A percentile compares a stretch with the other conserved stretches of the same genome.
phyloP scores from a whole-genome alignment of 1,139 yeast species.

The Suhomyces ambrosiae region DNA sequence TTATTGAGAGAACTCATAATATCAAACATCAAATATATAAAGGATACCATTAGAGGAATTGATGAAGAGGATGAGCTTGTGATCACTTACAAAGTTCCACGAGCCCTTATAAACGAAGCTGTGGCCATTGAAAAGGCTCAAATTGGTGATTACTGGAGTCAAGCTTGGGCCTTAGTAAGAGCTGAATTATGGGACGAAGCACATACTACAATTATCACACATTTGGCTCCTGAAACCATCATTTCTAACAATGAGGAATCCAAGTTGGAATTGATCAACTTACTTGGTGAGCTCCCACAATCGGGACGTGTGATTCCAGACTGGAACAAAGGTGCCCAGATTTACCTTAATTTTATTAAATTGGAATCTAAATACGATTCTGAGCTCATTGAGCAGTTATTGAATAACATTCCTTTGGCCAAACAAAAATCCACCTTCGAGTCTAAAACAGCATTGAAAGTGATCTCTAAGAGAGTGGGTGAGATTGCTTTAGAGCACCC shows the following conservation, averaged over 20 bases:
- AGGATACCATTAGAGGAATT: conserved; percentile 22
- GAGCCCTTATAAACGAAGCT: conserved; percentile 50
- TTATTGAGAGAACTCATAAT: conserved; percentile 50
- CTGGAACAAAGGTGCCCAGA: conserved; percentile 66
- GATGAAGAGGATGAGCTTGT: conserved; percentile 38
- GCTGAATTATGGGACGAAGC: conserved; percentile 68
- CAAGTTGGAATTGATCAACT: conserved; percentile 29
- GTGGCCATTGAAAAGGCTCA: conserved; percentile 47
- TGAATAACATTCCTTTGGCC: conserved; percentile 48
- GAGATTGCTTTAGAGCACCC: conserved; percentile 34
- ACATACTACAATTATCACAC: conserved; percentile 53
- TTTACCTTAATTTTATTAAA: conserved; percentile 51
- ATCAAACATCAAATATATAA: conserved; percentile 46
- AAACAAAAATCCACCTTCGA: conserved; percentile 30
- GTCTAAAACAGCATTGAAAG: conserved; percentile 48
- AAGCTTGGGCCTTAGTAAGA: conserved; percentile 61
- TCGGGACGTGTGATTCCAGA: conserved; percentile 40
- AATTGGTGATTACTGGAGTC: conserved; percentile 55
- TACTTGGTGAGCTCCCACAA: conserved; percentile 53
- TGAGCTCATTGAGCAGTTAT: conserved; percentile 27
- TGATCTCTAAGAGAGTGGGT: conserved; percentile 55
- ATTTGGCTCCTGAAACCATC: conserved; percentile 71
- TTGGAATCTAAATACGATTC: conserved; percentile 25
- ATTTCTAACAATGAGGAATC: conserved; percentile 43
- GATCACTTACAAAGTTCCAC: conserved; percentile 47